Conservation (phyloP, 192 early-diverging fungal species). For the Spizellomyces punctatus region DNA sequence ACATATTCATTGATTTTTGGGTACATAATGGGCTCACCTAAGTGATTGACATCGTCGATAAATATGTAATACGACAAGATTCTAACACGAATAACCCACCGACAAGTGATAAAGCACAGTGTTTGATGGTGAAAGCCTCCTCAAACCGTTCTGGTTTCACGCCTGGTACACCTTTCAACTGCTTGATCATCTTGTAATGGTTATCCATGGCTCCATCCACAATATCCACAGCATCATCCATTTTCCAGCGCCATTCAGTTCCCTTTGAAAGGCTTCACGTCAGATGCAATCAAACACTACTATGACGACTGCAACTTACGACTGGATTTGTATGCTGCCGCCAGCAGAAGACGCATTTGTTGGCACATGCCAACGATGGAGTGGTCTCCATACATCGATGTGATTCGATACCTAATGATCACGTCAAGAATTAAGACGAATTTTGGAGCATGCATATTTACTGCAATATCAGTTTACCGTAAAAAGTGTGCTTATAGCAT, state of each 20-base stretch:
- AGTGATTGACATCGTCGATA: background rate
- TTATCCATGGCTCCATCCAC: slow-evolving; percentile 69
- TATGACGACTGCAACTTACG: slow-evolving; percentile 15
- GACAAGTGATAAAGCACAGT: slow-evolving; percentile 75
- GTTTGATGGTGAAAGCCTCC: slow-evolving; percentile 63
- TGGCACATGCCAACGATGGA: slow-evolving; percentile 74
- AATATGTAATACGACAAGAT: background rate
- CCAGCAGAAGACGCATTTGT: slow-evolving; percentile 76
- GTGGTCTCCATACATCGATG: slow-evolving; percentile 79
- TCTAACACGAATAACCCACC: slow-evolving; percentile 23
- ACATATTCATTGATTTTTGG: slow-evolving; percentile 79
- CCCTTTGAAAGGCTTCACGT: slow-evolving; percentile 20
- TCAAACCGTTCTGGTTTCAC: slow-evolving; percentile 73
- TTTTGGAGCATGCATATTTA: background rate
- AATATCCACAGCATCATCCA: slow-evolving; percentile 67
- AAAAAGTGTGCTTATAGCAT: slow-evolving; percentile 79
- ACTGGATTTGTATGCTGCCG: slow-evolving; percentile 76
- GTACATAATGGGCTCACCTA: slow-evolving; percentile 56
- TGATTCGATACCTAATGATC: slow-evolving; percentile 49
- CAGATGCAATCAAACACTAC: background rate
- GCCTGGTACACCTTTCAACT: slow-evolving; percentile 75
- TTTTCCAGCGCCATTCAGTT: slow-evolving; percentile 72
- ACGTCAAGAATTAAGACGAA: background rate
- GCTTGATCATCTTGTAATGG: slow-evolving; percentile 76
- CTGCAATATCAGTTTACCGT: slow-evolving; percentile 49